Conservation (phyloP, 768 basidiomycete species). For the Dioszegia hungarica region DNA sequence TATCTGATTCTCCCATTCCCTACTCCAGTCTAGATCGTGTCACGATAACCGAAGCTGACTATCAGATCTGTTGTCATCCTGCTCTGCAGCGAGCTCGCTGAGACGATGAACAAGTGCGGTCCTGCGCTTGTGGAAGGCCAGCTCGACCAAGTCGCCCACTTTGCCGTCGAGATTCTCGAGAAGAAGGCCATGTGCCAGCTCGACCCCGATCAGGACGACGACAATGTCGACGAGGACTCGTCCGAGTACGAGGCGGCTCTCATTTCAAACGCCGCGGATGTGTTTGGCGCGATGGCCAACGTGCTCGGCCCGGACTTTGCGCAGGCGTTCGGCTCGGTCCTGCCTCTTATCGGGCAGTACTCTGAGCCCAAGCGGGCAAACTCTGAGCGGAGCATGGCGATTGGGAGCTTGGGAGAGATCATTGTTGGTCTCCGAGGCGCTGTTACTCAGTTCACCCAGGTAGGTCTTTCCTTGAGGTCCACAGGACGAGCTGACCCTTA, state of each 20-base stretch:
- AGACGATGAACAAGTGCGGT: conserved; percentile 87
- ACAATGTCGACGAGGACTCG: conserved; percentile 59
- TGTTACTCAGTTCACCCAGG: conserved; percentile 71
- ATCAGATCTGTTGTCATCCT: conserved; percentile 64
- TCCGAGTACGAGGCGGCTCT: conserved; percentile 96
- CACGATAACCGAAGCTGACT: conserved; percentile 8
- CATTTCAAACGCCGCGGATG: conserved; percentile 87
- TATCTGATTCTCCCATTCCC: conserved; percentile 48
- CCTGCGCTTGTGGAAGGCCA: conserved; percentile 74
- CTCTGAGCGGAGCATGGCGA: conserved; percentile 85
- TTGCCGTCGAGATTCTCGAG: conserved; percentile 79
- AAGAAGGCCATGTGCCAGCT: conserved; percentile 95
- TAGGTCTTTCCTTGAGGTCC: conserved; percentile 31
- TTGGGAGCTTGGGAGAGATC: conserved; percentile 91
- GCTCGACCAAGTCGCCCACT: conserved; percentile 70
- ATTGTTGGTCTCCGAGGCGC: conserved; percentile 84
- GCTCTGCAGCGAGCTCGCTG: conserved; percentile 80
- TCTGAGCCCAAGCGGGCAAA: conserved; percentile 81
- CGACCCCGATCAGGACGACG: conserved; percentile 87
- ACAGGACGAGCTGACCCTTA: not conserved
- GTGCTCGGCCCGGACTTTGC: conserved; percentile 81
- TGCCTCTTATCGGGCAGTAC: conserved; percentile 83
- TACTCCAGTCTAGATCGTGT: not conserved
- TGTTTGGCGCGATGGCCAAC: conserved; percentile 80
- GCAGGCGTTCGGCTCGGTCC: conserved; percentile 76